phyloP scores from a whole-genome alignment of 495 filamentous ascomycete genomes.

The Letharia lupina region DNA sequence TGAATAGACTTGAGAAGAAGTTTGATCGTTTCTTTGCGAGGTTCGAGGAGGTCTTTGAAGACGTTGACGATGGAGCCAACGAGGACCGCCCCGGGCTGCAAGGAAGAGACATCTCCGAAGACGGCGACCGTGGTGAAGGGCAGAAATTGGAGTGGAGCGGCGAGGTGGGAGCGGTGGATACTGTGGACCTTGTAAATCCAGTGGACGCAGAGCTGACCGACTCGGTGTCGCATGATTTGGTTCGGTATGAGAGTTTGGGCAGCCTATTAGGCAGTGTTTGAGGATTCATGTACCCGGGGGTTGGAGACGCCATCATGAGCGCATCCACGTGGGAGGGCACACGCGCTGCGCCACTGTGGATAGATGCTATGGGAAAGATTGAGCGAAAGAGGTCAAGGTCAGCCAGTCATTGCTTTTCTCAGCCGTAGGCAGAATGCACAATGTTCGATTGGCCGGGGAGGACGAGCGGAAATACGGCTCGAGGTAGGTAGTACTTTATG shows the following conservation, averaged over 20 bases:
- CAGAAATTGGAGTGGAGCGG: slow-evolving; percentile 12
- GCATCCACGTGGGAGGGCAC: not conserved
- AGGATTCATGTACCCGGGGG: not conserved
- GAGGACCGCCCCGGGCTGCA: slow-evolving; percentile 5
- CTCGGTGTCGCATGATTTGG: not conserved
- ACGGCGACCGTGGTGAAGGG: slow-evolving; percentile 6
- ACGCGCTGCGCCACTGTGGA: not conserved
- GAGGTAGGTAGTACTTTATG: not conserved
- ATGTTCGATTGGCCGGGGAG: not conserved
- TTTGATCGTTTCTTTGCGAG: slow-evolving; percentile 14
- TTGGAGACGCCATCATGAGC: slow-evolving; percentile 7
- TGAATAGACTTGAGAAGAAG: slow-evolving; percentile 25
- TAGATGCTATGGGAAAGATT: not conserved
- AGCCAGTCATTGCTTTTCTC: not conserved
- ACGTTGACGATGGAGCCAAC: slow-evolving; percentile 6
- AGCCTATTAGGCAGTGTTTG: not conserved
- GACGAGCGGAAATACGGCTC: not conserved
- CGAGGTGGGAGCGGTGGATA: slow-evolving; percentile 6
- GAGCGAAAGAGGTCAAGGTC: not conserved
- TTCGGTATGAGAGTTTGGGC: slow-evolving; percentile 8
- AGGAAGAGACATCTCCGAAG: slow-evolving; percentile 8
- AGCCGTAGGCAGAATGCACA: not conserved
- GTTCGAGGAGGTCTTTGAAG: slow-evolving; percentile 2
- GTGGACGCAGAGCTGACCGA: slow-evolving; percentile 6
- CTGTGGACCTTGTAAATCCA: not conserved